Conservation (phyloP, 495 filamentous ascomycete genomes). For the Pyrenula massariospora region DNA sequence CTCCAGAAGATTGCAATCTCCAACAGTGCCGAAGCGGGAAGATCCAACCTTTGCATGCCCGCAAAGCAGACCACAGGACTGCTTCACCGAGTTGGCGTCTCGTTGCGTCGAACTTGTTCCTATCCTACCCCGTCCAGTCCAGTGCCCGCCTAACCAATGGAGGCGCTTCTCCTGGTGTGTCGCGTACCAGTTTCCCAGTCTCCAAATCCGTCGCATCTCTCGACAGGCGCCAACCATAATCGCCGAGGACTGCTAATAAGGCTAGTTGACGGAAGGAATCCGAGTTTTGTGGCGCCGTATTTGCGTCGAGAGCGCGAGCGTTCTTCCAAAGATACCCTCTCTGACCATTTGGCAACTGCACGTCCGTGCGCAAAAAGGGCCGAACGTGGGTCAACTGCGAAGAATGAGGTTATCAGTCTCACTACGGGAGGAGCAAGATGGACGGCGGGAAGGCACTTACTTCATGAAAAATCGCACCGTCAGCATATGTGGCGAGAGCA, state of each 20-base stretch:
- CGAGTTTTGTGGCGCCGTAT: background rate
- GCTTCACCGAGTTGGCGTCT: background rate
- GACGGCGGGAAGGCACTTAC: background rate
- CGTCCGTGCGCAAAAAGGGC: background rate
- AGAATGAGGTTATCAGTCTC: background rate
- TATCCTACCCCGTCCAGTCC: background rate
- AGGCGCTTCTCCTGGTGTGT: background rate
- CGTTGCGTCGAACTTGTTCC: background rate
- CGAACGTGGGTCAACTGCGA: background rate
- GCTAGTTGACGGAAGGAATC: background rate
- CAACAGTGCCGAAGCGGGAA: background rate
- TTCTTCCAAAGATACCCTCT: background rate
- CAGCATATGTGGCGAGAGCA: background rate
- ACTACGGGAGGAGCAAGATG: background rate
- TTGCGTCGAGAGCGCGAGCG: background rate
- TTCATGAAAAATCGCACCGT: background rate
- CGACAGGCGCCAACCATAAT: background rate
- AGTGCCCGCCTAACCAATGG: background rate
- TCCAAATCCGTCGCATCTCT: background rate
- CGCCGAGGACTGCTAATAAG: background rate
- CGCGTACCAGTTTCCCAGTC: background rate
- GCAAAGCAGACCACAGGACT: background rate
- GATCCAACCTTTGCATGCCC: background rate
- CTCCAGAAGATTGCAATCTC: background rate
- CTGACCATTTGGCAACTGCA: background rate